Conservation (phyloP, 208 protist species). For the Leishmania tarentolae region DNA sequence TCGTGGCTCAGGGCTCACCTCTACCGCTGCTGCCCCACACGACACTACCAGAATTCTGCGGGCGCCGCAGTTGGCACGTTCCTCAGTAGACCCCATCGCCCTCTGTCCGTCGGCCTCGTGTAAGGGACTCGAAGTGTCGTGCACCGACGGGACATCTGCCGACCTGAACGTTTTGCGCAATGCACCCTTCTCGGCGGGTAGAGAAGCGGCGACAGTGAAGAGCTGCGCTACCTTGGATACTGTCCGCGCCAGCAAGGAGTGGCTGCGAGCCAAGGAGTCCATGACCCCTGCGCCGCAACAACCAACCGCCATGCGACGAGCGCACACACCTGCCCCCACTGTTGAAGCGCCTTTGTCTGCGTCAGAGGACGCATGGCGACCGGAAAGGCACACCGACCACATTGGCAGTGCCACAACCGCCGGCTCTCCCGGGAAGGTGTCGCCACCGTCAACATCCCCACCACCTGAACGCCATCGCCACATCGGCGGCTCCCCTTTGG, state of each 20-base stretch:
- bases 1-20: neutral
- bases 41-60: neutral
- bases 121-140: neutral
- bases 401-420: neutral
- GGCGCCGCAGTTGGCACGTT: neutral
- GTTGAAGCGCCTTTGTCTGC: neutral
- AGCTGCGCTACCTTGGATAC: neutral
- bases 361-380: neutral
- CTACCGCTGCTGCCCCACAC: neutral
- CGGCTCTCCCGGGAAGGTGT: neutral
- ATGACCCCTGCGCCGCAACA: neutral
- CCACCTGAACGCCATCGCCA: neutral
- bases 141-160: neutral
- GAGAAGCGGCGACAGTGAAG: neutral
- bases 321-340: neutral
- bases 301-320: neutral
- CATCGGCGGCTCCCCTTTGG: neutral
- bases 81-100: neutral
- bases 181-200: neutral
- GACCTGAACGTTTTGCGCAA: neutral
- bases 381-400: neutral
- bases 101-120: neutral
- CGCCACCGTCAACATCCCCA: neutral
- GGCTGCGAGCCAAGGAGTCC: neutral
- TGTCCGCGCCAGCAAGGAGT: neutral